Conservation (phyloP, 2,329 filamentous ascomycete genomes). For the Plenodomus biglobosus region DNA sequence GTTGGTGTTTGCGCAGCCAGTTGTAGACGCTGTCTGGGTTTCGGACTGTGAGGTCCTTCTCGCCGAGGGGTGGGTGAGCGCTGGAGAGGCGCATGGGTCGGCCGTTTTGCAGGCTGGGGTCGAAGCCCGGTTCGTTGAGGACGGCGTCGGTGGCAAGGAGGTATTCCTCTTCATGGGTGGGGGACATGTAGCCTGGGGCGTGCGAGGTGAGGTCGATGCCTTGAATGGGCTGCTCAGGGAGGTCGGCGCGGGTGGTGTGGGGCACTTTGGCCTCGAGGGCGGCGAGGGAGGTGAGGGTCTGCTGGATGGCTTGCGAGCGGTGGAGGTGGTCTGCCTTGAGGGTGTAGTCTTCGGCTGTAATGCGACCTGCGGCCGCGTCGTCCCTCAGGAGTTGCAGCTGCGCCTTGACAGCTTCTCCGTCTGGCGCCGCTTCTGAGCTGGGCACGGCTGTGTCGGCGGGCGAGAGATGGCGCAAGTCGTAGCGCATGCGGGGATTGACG, state of each 20-base stretch:
- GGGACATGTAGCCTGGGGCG: conserved; percentile 67
- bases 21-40: conserved; percentile 95
- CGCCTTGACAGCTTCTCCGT: conserved; percentile 27
- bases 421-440: conserved; percentile 25
- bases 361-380: conserved; percentile 34
- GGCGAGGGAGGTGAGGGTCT: conserved; percentile 38
- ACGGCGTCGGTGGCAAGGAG: conserved; percentile 64
- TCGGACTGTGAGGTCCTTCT: conserved; percentile 60
- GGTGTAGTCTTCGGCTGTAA: conserved; percentile 36
- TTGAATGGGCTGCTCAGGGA: conserved; percentile 40
- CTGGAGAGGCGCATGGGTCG: conserved; percentile 46
- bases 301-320: conserved; percentile 24
- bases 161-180: conserved; percentile 74
- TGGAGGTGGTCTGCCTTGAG: conserved; percentile 32
- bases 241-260: conserved; percentile 39
- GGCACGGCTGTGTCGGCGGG: conserved; percentile 32
- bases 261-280: conserved; percentile 46
- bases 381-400: conserved; percentile 39
- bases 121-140: conserved; percentile 55
- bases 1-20: conserved; percentile 85
- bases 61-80: conserved; percentile 46
- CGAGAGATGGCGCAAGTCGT: conserved; percentile 62
- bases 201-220: conserved; percentile 55
- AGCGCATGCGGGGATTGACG: conserved; percentile 72
- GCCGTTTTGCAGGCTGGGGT: conserved; percentile 47